Percentiles rank a stretch among this genome's conserved stretches.
phyloP scores from a whole-genome alignment of 2,329 filamentous ascomycete genomes.

The Xylariaceae sp. region DNA sequence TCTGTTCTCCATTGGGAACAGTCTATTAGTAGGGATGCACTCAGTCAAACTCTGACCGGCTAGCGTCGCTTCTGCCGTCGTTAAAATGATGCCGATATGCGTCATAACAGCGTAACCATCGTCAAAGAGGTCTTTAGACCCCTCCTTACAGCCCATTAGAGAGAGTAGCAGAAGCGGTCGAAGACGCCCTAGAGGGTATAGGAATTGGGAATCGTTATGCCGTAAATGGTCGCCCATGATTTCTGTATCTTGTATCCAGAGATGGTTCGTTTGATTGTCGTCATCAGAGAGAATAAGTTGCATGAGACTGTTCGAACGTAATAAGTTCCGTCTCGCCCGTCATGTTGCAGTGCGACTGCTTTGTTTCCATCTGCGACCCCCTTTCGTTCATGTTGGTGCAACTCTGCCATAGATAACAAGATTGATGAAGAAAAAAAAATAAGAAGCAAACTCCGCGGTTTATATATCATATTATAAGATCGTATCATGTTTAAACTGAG shows the following conservation, averaged over 20 bases:
- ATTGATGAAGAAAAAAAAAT: constrained; percentile 7
- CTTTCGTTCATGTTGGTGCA: constrained; percentile 7
- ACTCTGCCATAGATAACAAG: constrained; percentile 5
- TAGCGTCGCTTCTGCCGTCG: constrained; percentile 28
- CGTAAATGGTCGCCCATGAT: constrained; percentile 36
- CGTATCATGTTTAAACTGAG: constrained; percentile 23
- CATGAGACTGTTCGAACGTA: constrained; percentile 25
- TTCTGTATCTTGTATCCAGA: constrained; percentile 35
- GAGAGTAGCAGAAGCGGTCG: constrained; percentile 22
- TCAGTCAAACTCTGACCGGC: constrained; percentile 17
- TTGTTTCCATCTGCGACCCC: constrained; percentile 1
- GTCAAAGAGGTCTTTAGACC: constrained; percentile 29
- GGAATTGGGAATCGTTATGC: constrained; percentile 33
- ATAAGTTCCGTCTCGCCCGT: constrained; percentile 18
- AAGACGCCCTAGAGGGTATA: constrained; percentile 32
- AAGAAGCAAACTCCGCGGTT: constrained; percentile 22
- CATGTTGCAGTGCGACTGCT: constrained; percentile 2
- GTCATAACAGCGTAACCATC: constrained; percentile 37
- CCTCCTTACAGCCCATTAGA: too few species aligned
- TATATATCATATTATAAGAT: constrained; percentile 33
- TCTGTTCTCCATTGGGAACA: constrained; percentile 18
- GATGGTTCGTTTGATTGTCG: constrained; percentile 29
- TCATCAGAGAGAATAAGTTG: constrained; percentile 31
- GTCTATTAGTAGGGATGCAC: constrained; percentile 27
- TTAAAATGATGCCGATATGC: constrained; percentile 33